These are phyloP conservation scores for Chamaenerion angustifolium DNA, from an alignment of 345 rosid species.

Conservation along the genomic window DNA sequence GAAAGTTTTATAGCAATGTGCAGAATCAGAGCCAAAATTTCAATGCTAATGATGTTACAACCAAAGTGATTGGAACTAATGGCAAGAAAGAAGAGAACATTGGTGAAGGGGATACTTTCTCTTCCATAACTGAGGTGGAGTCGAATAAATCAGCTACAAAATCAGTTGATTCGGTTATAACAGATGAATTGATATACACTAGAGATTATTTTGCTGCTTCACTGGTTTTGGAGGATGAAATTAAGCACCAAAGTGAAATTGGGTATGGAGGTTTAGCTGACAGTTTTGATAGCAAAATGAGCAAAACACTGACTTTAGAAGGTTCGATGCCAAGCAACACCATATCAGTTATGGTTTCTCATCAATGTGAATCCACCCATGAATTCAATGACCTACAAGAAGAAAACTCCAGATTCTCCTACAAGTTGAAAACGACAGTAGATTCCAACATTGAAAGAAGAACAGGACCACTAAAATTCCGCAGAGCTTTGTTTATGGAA, in stretches of 20 bases:
- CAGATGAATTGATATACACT: conserved; percentile 14
- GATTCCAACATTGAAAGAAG: background rate
- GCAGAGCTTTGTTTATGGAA: conserved; percentile 19
- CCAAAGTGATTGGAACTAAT: conserved; percentile 8
- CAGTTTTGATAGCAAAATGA: background rate
- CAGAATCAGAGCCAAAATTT: conserved; percentile 7
- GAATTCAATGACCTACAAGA: conserved; percentile 1
- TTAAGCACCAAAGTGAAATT: background rate
- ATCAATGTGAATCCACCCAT: background rate
- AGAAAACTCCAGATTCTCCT: background rate
- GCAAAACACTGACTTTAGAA: background rate
- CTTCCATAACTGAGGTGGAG: conserved; percentile 12
- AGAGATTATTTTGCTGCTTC: conserved; percentile 7
- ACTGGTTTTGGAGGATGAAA: conserved; percentile 5
- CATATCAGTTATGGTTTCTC: too few relatives aligned
- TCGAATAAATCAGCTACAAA: conserved; percentile 15
- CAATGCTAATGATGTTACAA: conserved; percentile 5
- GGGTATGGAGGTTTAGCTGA: background rate
- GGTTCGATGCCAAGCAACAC: background rate
- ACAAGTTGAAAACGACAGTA: background rate
- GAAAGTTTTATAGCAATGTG: conserved; percentile 11
- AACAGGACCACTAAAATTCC: conserved; percentile 10
- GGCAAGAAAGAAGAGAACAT: conserved; percentile 7
- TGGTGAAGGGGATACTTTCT: conserved; percentile 10
- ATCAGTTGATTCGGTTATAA: conserved; percentile 30